Base-by-base conservation (phyloP, 805 yeast genomes). In the Kodamaea laetipori region DNA sequence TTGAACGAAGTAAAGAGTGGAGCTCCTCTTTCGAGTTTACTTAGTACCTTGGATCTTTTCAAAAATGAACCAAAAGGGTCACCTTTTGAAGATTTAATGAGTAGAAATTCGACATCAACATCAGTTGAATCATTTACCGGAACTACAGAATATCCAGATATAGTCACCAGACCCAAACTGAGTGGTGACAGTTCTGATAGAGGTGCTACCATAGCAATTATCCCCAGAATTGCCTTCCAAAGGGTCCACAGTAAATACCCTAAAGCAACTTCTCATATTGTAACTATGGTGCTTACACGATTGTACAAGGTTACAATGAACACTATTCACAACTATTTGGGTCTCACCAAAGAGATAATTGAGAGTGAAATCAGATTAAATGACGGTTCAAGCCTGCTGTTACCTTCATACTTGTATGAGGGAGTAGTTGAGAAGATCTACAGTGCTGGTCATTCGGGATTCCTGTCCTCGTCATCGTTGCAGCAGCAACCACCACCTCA, bases 221-320 rank as follows among this genome's bases (percentile, higher is more conserved):
- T 92, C 11, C 99, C 99, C 0, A 80, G 83, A 1, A 82, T 80
- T 41, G 86, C 97, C 0, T 94, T 92, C 53, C 74, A 78, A 43
- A 71, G 85, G 42, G 75, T 92, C 30, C 83, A 86, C 5, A 59
- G 69, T 23, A 86, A 82, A 53, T 88, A 82, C 57, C 98, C 98
- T 4, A 80, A 86, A 49, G 87, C 96, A 0, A 84, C 97, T 0
- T 87, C 97, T 0, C 97, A 90, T 61, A 90, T 94, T 23, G 92
- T 92, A 10, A 96, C 95, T 54, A 90, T 92, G 80, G 88, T 92
- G 17, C 67, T 92, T 44, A 84, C 95, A 1, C 77, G 96, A 49
- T 73, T 94, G 41, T 88, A 89, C 59, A 78, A 95, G 52, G 97
- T 94, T 6, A 92, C 98, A 0, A 82, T 92, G 63, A 90, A 87